Percentiles rank a stretch among this genome's conserved stretches.
Evolutionary conservation across 805 yeast genomes (phyloP).

Genomic region (Ogataea polymorpha): DNA sequence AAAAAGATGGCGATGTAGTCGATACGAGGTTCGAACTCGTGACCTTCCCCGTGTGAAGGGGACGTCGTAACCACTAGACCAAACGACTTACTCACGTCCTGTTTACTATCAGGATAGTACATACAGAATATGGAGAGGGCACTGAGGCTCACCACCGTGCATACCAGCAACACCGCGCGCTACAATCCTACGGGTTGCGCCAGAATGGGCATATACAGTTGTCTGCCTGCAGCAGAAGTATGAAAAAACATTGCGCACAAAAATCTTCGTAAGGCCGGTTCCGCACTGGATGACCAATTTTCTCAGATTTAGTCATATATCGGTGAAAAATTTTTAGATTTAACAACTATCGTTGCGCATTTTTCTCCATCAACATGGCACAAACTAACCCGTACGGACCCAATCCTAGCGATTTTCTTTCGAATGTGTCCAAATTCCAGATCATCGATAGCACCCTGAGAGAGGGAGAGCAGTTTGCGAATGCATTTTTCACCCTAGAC

Average conservation of each 20-base stretch:
- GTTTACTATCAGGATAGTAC: too few relatives aligned
- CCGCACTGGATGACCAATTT: not conserved
- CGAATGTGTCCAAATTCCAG: constrained; percentile 86
- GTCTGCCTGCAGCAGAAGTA: too few relatives aligned
- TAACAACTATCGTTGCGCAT: constrained; percentile 1
- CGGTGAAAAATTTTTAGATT: constrained; percentile 18
- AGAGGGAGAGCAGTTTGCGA: constrained; percentile 99
- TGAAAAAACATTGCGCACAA: too few relatives aligned
- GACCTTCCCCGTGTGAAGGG: constrained; percentile 41
- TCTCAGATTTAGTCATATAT: constrained; percentile 8
- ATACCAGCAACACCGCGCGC: not conserved
- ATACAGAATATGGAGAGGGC: not conserved
- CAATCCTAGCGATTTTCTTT: constrained; percentile 86
- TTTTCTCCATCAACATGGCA: constrained; percentile 7
- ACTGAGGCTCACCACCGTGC: not conserved
- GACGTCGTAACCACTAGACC: constrained; percentile 42
- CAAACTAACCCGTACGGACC: constrained; percentile 86
- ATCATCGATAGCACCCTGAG: constrained; percentile 92
- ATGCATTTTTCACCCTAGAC: constrained; percentile 91
- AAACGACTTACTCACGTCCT: constrained; percentile 29
- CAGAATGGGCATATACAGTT: too few relatives aligned
- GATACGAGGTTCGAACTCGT: constrained; percentile 41
- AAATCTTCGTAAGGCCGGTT: not conserved
- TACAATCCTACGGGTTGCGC: too few relatives aligned
- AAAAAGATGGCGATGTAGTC: constrained; percentile 27